Evolutionary conservation across 805 yeast genomes (phyloP).

Genomic region (Metschnikowia lachancei): DNA sequence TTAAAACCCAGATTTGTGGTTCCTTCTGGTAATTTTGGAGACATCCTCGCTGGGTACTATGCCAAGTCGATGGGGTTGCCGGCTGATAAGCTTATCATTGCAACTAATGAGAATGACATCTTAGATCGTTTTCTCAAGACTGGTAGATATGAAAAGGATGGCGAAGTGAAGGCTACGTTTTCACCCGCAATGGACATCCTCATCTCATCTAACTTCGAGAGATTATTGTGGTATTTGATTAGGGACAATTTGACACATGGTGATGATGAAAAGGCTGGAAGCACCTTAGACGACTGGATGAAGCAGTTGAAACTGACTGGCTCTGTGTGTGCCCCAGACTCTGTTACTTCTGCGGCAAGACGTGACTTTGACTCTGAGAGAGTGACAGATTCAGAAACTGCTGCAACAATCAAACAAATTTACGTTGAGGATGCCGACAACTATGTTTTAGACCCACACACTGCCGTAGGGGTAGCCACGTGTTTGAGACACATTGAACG

Average conservation of each 20-base stretch:
- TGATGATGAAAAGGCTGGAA: constrained; percentile 68
- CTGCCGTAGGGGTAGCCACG: constrained; percentile 90
- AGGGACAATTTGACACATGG: constrained; percentile 59
- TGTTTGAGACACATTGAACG: constrained; percentile 58
- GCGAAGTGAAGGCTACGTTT: constrained; percentile 77
- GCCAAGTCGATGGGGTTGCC: constrained; percentile 97
- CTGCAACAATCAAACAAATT: constrained; percentile 68
- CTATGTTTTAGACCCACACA: constrained; percentile 93
- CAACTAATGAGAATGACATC: constrained; percentile 94
- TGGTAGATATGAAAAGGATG: constrained; percentile 77
- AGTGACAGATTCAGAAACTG: constrained; percentile 75
- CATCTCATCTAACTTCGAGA: constrained; percentile 93
- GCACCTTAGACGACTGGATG: constrained; percentile 73
- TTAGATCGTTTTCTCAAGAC: constrained; percentile 86
- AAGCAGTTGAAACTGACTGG: constrained; percentile 70
- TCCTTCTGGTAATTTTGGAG: constrained; percentile 98
- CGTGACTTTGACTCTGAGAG: constrained; percentile 72
- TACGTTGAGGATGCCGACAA: constrained; percentile 59
- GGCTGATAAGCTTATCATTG: constrained; percentile 78
- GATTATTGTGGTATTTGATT: constrained; percentile 91
- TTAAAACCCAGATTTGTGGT: constrained; percentile 77
- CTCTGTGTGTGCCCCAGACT: constrained; percentile 64
- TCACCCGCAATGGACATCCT: constrained; percentile 99
- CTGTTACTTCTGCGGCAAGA: constrained; percentile 64
- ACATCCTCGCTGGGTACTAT: constrained; percentile 92